Percentiles rank a stretch among this genome's conserved stretches.
These are phyloP conservation scores for Diaporthe helianthi DNA, from an alignment of 2,329 filamentous ascomycete genomes.

Conservation along the genomic window DNA sequence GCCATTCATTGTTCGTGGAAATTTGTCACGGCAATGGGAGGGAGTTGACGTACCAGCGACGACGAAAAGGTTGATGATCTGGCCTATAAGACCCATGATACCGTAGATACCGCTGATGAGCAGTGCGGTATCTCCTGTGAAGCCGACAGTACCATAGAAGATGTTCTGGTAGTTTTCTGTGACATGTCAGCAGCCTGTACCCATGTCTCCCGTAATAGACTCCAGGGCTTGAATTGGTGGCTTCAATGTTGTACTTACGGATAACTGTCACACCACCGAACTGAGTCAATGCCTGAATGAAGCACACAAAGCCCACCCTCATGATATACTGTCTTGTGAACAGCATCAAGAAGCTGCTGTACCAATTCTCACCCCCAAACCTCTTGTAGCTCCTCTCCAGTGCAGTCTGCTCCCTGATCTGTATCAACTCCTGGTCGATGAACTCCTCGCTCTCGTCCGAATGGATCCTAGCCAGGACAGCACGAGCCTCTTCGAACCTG, in stretches of 20 bases:
- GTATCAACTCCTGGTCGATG: slow-evolving; percentile 37
- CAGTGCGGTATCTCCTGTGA: slow-evolving; percentile 54
- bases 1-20: not conserved
- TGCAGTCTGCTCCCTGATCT: slow-evolving; percentile 40
- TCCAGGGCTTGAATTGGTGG: no score
- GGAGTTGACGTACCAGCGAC: slow-evolving; percentile 30
- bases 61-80: slow-evolving; percentile 41
- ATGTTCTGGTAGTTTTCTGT: slow-evolving; percentile 43
- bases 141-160: slow-evolving; percentile 52
- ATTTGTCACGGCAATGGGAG: not conserved
- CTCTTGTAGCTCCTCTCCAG: slow-evolving; percentile 37
- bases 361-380: slow-evolving; percentile 28
- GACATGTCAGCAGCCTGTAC: not conserved
- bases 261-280: slow-evolving; percentile 42
- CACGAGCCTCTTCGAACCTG: slow-evolving; percentile 39
- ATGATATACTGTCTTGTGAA: slow-evolving; percentile 42
- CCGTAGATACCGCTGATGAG: slow-evolving; percentile 55
- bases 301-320: slow-evolving; percentile 40
- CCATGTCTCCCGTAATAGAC: not conserved
- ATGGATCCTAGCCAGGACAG: slow-evolving; percentile 39
- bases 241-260: slow-evolving; percentile 24
- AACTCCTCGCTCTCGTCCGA: slow-evolving; percentile 36
- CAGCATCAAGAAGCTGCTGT: slow-evolving; percentile 33
- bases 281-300: slow-evolving; percentile 44
- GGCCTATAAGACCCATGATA: slow-evolving; percentile 43